Evolutionary conservation across 345 rosid species (phyloP), one percentile per base, ranked within the genome.

Genomic region (Rhizophora apiculata): DNA sequence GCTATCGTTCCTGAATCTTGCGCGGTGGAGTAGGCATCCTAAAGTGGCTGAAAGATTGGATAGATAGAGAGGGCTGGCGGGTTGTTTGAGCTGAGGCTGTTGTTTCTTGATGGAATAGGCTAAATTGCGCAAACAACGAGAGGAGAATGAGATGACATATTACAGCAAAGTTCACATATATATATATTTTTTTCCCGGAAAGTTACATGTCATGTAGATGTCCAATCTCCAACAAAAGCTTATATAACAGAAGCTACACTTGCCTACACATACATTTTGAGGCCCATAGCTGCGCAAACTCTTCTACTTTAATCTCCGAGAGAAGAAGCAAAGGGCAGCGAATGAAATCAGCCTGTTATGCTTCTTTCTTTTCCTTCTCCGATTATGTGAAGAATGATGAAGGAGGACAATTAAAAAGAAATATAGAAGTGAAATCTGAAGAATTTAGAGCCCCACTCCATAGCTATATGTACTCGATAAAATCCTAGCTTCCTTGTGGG

Each of bases 391-490:
- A n/a, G 59, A 21, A n/a, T 21, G 27, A 55, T 21, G 30, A 1
- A 55, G 2, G 60, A 55, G 30, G 15, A 55, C 15, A 43, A 43
- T 3, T 11, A 16, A 49, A 16, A 37, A 27, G 49, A 27, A 27
- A 30, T 1, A 39, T 36, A n/a, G n/a, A 18, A 53, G 54, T 6
- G 30, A 11, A 8, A 10, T 27, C 6, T 11, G 4, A 48, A 21
- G 21, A 31, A 61, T 46, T 57, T 71, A 59, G 11, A 80, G 27
- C 32, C 43, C 53, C 27, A 82, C 6, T 1, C 62, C 19, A 61
- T 81, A 82, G 10, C 5, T 1, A 68, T 82, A 86, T 3, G 22
- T 43, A 3, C 65, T 68, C 6, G 87, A 82, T 30, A 87, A 19
- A 31, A 85, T 74, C 55, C 51, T 48, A 2, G 74, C 73, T 67